phyloP scores from a whole-genome alignment of 2,329 filamentous ascomycete species.

The Hypoxylon sp. region DNA sequence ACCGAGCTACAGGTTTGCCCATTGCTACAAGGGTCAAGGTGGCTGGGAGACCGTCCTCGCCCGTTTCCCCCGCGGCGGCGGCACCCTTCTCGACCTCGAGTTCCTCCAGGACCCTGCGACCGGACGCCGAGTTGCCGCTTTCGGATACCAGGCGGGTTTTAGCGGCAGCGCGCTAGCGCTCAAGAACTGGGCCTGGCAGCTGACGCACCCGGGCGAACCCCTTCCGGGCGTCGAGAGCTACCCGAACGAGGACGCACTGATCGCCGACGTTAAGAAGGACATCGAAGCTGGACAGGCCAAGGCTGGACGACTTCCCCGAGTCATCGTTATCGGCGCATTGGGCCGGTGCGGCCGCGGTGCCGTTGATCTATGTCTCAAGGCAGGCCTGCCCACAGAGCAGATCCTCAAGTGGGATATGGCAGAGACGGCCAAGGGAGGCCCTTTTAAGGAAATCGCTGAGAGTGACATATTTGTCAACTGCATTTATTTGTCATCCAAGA shows the following conservation, averaged over 20 bases:
- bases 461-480: constrained; percentile 86
- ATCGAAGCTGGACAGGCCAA: constrained; percentile 76
- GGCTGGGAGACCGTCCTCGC: constrained; percentile 86
- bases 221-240: constrained; percentile 78
- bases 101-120: constrained; percentile 80
- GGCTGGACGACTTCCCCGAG: constrained; percentile 76
- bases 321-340: constrained; percentile 88
- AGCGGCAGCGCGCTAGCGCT: constrained; percentile 81
- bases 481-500: constrained; percentile 86
- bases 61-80: constrained; percentile 82
- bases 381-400: constrained; percentile 77
- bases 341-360: constrained; percentile 89
- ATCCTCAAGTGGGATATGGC: constrained; percentile 81
- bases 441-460: constrained; percentile 83
- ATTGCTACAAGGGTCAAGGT: constrained; percentile 81
- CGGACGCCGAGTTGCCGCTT: constrained; percentile 79
- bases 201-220: constrained; percentile 74
- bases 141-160: constrained; percentile 83
- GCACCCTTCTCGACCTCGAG: constrained; percentile 87
- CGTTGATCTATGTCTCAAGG: constrained; percentile 81
- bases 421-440: constrained; percentile 82
- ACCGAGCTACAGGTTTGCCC: constrained; percentile 65
- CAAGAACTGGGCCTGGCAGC: constrained; percentile 87
- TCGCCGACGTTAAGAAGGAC: constrained; percentile 80
- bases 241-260: constrained; percentile 80